Conservation (phyloP, 768 basidiomycete genomes). For the Chlorophyllum brunneum region DNA sequence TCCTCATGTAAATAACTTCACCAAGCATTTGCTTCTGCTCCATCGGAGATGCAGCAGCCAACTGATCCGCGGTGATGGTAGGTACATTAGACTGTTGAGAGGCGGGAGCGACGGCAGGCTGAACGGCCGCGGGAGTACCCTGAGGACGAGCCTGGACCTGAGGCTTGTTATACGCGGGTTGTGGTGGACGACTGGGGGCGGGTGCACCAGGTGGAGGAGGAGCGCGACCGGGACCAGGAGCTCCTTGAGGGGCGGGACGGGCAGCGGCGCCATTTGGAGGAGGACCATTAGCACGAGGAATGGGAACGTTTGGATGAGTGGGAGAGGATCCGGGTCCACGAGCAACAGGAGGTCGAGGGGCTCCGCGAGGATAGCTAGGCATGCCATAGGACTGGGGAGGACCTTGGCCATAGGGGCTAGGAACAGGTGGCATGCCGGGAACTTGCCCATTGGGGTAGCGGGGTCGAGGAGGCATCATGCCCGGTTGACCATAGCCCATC, state of each 20-base stretch:
- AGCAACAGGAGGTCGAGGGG: slow-evolving; percentile 57
- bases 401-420: slow-evolving; percentile 65
- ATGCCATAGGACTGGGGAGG: slow-evolving; percentile 76
- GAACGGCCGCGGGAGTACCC: slow-evolving; percentile 31
- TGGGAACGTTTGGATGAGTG: slow-evolving; percentile 54
- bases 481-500: slow-evolving; percentile 82
- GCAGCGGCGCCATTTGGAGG: slow-evolving; percentile 50
- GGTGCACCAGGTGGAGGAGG: slow-evolving; percentile 37
- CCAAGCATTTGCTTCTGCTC: slow-evolving; percentile 99
- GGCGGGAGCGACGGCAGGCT: slow-evolving; percentile 42
- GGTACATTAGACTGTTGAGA: slow-evolving; percentile 35
- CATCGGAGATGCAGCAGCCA: slow-evolving; percentile 59
- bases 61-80: slow-evolving; percentile 44
- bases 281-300: slow-evolving; percentile 63
- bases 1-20: slow-evolving; percentile 93
- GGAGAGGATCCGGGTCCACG: slow-evolving; percentile 73
- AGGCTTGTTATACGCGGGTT: slow-evolving; percentile 24
- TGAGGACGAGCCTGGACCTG: slow-evolving; percentile 15
- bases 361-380: slow-evolving; percentile 60
- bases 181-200: slow-evolving; percentile 25
- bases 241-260: slow-evolving; percentile 46
- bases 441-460: slow-evolving; percentile 77
- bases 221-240: slow-evolving; percentile 36
- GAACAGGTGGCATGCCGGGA: slow-evolving; percentile 67
- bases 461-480: slow-evolving; percentile 85